Base-by-base conservation (phyloP, 768 basidiomycete genomes). In the Panaeolus papilionaceus region DNA sequence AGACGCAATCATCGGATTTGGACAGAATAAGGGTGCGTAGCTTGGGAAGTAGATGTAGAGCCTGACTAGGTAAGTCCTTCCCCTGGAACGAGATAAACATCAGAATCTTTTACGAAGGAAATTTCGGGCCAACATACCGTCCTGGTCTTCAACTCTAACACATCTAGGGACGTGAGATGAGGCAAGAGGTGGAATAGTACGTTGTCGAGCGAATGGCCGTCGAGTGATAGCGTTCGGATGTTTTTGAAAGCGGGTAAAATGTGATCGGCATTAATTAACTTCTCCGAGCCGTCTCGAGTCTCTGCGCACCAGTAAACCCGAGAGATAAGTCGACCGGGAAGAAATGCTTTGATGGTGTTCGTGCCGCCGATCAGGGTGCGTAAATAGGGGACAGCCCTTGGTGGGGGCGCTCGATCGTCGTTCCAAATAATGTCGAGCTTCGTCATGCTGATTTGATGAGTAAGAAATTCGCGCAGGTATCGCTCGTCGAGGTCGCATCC, bases 261-360 rank as follows among this genome's bases (percentile, higher is more conserved):
- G 14, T 51, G 26, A 11, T 51, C 7, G 23, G 49, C 49, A 4
- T 51, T 20, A 1, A 51, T 28, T 18, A 51, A 51, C 10, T 28
- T 51, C 26, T 51, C 26, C 2, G 49, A 26, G 20, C 49, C 49
- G 23, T 51, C 49, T 28, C 23, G 20, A 14, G 49, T 10, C 8
- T 51, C 49, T 2, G 49, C 28, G 14, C 23, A 51, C 49, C 49
- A 51, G 10, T 51, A 51, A 18, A 51, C 26, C 7, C 49, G 49
- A 23, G 49, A 51, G 49, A 51, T 51, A 28, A 51, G 49, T 11
- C 49, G 49, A 23, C 49, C 49, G 6, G 49, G 49, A 11, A 51
- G 49, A 28, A 51, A 51, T 28, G 49, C 49, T 28, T 51, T 51
- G 20, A 51, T 26, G 49, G 49, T 51, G 49, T 51, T 51, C 20